phyloP scores from a whole-genome alignment of 495 filamentous ascomycete genomes.

The Saxophila tyrrhenica region DNA sequence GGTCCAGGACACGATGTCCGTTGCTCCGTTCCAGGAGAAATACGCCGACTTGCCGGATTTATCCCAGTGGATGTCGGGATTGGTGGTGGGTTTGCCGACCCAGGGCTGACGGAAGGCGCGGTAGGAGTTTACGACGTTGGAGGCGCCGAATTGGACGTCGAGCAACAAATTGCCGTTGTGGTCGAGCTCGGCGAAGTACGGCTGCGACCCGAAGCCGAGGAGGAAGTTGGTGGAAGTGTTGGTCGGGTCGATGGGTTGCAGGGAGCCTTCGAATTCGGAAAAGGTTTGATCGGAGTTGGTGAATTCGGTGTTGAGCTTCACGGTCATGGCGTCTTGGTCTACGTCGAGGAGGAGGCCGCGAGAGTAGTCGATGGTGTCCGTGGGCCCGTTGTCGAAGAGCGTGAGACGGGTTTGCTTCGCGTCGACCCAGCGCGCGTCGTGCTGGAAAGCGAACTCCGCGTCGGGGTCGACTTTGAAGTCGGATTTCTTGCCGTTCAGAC shows the following conservation, averaged over 20 bases:
- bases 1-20: constrained; percentile 5
- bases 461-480: not conserved
- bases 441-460: constrained; percentile 12
- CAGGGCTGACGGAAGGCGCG: constrained; percentile 10
- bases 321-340: not conserved
- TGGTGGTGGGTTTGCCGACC: constrained; percentile 8
- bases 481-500: constrained; percentile 4
- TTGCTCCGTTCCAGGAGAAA: constrained; percentile 16
- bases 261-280: not conserved
- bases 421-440: constrained; percentile 7
- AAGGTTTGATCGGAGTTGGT: not conserved
- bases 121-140: constrained; percentile 9
- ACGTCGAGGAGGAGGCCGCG: not conserved
- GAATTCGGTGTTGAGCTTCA: not conserved
- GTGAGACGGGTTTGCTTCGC: not conserved
- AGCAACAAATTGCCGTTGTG: constrained; percentile 5
- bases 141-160: constrained; percentile 5
- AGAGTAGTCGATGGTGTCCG: constrained; percentile 7
- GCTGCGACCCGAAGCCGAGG: constrained; percentile 8
- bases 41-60: constrained; percentile 2
- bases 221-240: constrained; percentile 7
- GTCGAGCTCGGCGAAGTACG: constrained; percentile 8
- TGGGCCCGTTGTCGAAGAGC: constrained; percentile 10
- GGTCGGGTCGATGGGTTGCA: not conserved
- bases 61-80: constrained; percentile 5